phyloP scores from a whole-genome alignment of 768 basidiomycete genomes.

The Lactarius vividus region DNA sequence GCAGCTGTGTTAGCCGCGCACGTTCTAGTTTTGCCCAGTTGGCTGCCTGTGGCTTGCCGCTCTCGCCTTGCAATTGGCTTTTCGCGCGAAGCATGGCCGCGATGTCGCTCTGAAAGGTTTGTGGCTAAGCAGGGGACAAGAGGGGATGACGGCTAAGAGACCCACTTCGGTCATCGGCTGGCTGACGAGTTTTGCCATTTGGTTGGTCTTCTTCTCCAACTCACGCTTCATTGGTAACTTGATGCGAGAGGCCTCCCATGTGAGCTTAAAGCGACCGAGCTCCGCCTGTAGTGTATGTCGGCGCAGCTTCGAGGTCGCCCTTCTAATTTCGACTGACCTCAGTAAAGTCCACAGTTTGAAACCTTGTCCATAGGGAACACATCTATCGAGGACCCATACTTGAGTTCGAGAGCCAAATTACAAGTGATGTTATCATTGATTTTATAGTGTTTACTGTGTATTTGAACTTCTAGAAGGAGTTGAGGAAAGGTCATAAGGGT shows the following conservation, averaged over 20 bases:
- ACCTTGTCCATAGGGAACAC: conserved; percentile 80
- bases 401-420: conserved; percentile 61
- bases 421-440: conserved; percentile 64
- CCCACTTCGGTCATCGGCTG: conserved; percentile 75
- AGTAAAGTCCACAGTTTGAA: conserved; percentile 67
- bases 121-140: conserved; percentile 3
- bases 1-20: conserved; percentile 65
- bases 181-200: conserved; percentile 55
- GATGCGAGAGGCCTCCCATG: conserved; percentile 49
- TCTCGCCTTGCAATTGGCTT: conserved; percentile 34
- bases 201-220: conserved; percentile 61
- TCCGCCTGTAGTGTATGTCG: conserved; percentile 52
- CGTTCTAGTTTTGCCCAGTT: conserved; percentile 51
- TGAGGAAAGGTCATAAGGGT: conserved; percentile 12
- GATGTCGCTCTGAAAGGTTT: conserved; percentile 67
- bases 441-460: conserved; percentile 64
- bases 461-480: conserved; percentile 46
- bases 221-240: conserved; percentile 66
- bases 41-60: conserved; percentile 37
- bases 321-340: conserved; percentile 45
- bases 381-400: conserved; percentile 66
- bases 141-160: conserved; percentile 6
- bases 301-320: not conserved
- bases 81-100: conserved; percentile 74
- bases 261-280: conserved; percentile 55